Base-by-base conservation (phyloP, 768 basidiomycete species). In the Termitomyces sp. region DNA sequence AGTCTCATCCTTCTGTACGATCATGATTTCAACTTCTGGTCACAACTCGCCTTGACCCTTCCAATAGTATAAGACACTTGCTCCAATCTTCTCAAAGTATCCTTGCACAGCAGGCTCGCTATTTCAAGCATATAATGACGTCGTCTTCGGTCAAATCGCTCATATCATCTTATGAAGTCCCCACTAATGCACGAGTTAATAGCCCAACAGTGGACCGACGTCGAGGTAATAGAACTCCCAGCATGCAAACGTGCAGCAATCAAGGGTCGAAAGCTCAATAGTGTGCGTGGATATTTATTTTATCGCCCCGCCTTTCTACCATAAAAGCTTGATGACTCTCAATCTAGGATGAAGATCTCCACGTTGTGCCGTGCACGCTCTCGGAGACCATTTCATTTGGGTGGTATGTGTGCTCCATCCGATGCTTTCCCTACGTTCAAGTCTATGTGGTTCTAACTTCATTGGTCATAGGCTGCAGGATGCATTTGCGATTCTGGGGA, bases 91-190 rank as follows among this genome's bases (percentile, higher is more conserved):
- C 24, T 57, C 62, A 11, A 87, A 83, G 65, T 90, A 90, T 62
- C 88, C 88, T 35, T 73, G 67, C 24, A 69, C 77, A 15, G 82
- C 83, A 2, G 77, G 83, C 12, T 73, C 78, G 22, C 68, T 90
- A 9, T 88, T 90, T 64, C 88, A 90, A 66, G 76, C 84, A 1
- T 90, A 85, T 70, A 90, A 90, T 65, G 88, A 92, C 56, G 68
- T 91, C 30, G 66, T 79, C 6, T 79, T 82, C 21, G 80, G 89
- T 87, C 50, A 51, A 70, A 56, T 19, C 30, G 9, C 7, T 10
- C 15, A 22, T 14, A 43, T 14, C 32, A 32, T 26, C 30, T 14
- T 6, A 22, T 11, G 5, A 35, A 32, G 14, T 11, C 5, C 17
- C 8, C 24, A 51, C 38, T 52, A 35, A 58, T 24, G 32, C 57